These are phyloP conservation scores for Penicillium brevicompactum DNA, from an alignment of 2,329 filamentous ascomycete genomes.

Conservation along the genomic window DNA sequence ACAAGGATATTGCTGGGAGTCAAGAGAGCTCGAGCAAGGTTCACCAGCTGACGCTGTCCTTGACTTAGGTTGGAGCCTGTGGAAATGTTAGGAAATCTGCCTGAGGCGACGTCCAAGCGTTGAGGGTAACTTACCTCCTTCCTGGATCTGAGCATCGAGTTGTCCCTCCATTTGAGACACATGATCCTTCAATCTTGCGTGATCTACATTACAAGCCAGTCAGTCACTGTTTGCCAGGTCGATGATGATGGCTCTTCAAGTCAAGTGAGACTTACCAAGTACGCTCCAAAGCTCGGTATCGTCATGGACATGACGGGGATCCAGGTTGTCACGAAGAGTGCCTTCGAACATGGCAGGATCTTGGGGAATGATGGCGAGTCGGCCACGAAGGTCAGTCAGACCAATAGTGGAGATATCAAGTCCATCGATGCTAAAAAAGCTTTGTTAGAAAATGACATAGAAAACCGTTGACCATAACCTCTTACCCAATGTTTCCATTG, in stretches of 20 bases:
- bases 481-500: constrained; percentile 69
- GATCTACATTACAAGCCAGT: constrained; percentile 60
- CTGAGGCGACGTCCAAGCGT: constrained; percentile 5
- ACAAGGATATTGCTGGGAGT: constrained; percentile 97
- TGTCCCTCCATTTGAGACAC: constrained; percentile 83
- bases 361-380: constrained; percentile 95
- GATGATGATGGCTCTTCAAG: constrained; percentile 11
- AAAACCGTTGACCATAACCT: constrained; percentile 1
- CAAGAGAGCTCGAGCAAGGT: constrained; percentile 87
- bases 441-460: constrained; percentile 14
- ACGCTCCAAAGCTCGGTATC: constrained; percentile 98
- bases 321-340: constrained; percentile 89
- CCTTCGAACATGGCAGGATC: constrained; percentile 96
- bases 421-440: constrained; percentile 69
- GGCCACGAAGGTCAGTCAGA: constrained; percentile 80
- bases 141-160: constrained; percentile 85
- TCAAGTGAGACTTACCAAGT: constrained; percentile 64
- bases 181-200: constrained; percentile 91
- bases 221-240: constrained; percentile 36
- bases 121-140: constrained; percentile 73
- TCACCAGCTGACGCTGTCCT: constrained; percentile 92
- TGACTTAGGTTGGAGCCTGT: constrained; percentile 91
- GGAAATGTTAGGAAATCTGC: not conserved
- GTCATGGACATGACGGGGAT: constrained; percentile 91
- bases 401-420: constrained; percentile 90